Conservation (phyloP, 2,329 filamentous ascomycete genomes). For the Colletotrichum agaves region DNA sequence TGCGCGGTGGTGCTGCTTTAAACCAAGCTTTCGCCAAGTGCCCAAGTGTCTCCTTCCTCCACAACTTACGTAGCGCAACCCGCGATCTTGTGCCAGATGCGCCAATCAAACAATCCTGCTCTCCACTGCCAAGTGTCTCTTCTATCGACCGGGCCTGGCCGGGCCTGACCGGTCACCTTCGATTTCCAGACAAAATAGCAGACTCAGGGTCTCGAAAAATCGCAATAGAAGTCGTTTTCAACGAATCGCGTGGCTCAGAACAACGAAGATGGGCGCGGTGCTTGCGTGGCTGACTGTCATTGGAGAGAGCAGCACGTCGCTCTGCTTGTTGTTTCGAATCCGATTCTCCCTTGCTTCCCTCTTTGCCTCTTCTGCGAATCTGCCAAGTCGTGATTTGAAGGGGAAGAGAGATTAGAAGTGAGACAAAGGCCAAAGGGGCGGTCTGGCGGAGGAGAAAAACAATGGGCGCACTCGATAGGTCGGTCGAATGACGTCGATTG, state of each 20-base stretch:
- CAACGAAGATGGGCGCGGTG: not conserved
- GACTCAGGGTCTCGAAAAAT: not conserved
- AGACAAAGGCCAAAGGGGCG: not conserved
- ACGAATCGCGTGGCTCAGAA: constrained; percentile 53
- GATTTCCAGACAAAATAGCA: too few species aligned
- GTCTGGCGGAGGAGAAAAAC: too few species aligned
- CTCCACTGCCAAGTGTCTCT: constrained; percentile 1
- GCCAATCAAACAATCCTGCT: constrained; percentile 16
- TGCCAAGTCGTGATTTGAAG: too few species aligned
- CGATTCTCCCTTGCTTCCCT: not conserved
- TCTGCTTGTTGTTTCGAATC: not conserved
- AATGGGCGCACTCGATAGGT: too few species aligned
- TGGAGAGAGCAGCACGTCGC: constrained; percentile 2
- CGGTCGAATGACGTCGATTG: too few species aligned
- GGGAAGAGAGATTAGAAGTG: not conserved
- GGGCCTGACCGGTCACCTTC: not conserved
- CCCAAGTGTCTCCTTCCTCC: not conserved
- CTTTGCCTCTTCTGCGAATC: not conserved
- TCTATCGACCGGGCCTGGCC: not conserved
- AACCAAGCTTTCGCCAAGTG: constrained; percentile 37
- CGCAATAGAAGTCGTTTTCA: constrained; percentile 48
- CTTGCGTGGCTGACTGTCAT: constrained; percentile 32
- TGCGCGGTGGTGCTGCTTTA: too few species aligned
- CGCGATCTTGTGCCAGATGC: constrained; percentile 11
- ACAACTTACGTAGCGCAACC: constrained; percentile 11